phyloP scores from a whole-genome alignment of 1,284 basidiomycete species.

The Microbotryum violaceum region DNA sequence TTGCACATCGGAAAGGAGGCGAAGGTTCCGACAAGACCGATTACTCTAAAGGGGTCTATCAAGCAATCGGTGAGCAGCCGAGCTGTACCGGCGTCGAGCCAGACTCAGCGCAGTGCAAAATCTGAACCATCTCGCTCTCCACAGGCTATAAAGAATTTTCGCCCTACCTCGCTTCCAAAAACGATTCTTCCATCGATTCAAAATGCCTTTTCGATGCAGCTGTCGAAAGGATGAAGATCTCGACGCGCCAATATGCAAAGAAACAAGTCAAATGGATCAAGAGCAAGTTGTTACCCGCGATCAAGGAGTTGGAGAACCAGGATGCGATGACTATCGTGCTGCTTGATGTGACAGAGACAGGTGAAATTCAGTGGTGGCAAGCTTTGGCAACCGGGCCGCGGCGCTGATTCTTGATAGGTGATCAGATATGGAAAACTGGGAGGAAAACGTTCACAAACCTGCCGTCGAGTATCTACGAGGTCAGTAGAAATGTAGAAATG shows the following conservation, averaged over 20 bases:
- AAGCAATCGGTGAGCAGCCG: constrained; percentile 70
- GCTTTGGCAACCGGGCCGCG: too few relatives aligned
- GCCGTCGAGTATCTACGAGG: constrained; percentile 33
- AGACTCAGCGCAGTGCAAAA: background rate
- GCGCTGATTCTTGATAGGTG: background rate
- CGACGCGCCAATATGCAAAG: constrained; percentile 86
- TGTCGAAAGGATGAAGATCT: constrained; percentile 70
- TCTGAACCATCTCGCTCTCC: too few relatives aligned
- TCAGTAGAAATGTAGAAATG: constrained; percentile 1
- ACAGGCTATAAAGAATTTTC: constrained; percentile 86
- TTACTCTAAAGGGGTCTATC: constrained; percentile 79
- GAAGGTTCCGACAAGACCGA: constrained; percentile 41
- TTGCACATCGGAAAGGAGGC: constrained; percentile 33
- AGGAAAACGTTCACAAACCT: constrained; percentile 36
- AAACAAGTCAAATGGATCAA: constrained; percentile 86
- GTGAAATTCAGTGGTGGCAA: constrained; percentile 43
- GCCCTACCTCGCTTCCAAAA: constrained; percentile 49
- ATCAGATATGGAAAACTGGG: constrained; percentile 56
- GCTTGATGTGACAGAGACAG: constrained; percentile 69
- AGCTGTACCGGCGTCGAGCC: background rate
- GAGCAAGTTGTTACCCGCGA: constrained; percentile 77
- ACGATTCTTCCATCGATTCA: constrained; percentile 39
- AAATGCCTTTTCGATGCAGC: constrained; percentile 51
- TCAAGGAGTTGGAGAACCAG: constrained; percentile 45
- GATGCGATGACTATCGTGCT: constrained; percentile 46